These are phyloP conservation scores for Schwanniomyces occidentalis DNA, from an alignment of 805 yeast genomes.

Conservation along the genomic window DNA sequence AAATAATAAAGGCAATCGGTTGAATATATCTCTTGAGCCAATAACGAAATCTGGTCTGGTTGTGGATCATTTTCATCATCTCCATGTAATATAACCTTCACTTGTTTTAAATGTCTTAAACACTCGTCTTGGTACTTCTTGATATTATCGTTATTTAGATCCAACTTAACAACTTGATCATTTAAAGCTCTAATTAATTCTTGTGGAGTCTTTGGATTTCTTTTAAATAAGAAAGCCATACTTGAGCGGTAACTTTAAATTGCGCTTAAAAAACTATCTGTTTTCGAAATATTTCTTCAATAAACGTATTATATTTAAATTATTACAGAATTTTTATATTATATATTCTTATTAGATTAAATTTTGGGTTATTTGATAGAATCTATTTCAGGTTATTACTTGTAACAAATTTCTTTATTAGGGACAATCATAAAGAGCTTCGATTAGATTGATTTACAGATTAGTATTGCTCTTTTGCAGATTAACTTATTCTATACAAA, in stretches of 20 bases:
- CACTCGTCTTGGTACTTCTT: conserved; percentile 71
- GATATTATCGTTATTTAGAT: conserved; percentile 30
- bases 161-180: conserved; percentile 71
- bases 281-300: no score
- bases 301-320: no score
- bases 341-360: no score
- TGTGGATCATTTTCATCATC: conserved; percentile 64
- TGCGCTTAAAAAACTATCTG: no score
- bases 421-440: no score
- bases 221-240: conserved; percentile 89
- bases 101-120: conserved; percentile 60
- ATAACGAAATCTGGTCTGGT: conserved; percentile 70
- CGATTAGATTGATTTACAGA: conserved; percentile 1
- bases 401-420: no score
- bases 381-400: no score
- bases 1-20: conserved; percentile 68
- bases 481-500: background rate
- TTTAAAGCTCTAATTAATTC: conserved; percentile 76
- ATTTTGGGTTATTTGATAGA: no score
- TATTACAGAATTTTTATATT: no score
- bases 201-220: conserved; percentile 86
- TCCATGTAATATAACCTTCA: conserved; percentile 66
- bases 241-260: conserved; percentile 3
- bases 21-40: conserved; percentile 78
- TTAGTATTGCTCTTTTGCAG: background rate